Evolutionary conservation across 768 basidiomycete genomes (phyloP).

Genomic region (Austroboletus eburneus): DNA sequence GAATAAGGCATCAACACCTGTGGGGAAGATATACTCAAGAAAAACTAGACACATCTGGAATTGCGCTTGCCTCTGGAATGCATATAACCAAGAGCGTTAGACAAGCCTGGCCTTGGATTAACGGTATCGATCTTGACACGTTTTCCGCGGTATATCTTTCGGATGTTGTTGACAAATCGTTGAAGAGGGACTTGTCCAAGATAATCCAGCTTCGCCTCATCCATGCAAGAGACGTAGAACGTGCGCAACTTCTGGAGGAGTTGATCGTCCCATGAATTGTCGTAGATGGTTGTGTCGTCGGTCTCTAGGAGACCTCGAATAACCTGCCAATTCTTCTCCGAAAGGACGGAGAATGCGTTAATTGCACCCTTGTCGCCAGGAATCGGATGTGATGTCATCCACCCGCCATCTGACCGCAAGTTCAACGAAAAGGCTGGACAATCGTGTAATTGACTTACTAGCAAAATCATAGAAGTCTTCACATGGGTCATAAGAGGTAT

Average conservation of each 20-base stretch:
- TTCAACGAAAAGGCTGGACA: conserved; percentile 2
- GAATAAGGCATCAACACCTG: conserved; percentile 77
- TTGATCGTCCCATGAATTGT: conserved; percentile 46
- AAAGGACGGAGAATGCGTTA: conserved; percentile 68
- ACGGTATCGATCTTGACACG: conserved; percentile 36
- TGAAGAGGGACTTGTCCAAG: conserved; percentile 69
- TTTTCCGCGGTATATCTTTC: conserved; percentile 55
- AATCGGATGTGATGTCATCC: conserved; percentile 77
- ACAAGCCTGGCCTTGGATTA: conserved; percentile 54
- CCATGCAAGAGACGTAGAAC: conserved; percentile 78
- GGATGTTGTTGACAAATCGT: conserved; percentile 58
- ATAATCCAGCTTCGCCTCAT: conserved; percentile 72
- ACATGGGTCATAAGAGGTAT: conserved; percentile 84
- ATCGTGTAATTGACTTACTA: conserved; percentile 55
- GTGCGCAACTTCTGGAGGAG: conserved; percentile 62
- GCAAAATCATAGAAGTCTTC: conserved; percentile 93
- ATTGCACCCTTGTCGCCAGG: conserved; percentile 79
- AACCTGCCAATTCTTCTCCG: conserved; percentile 73
- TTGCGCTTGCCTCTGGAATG: conserved; percentile 70
- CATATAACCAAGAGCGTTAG: conserved; percentile 77
- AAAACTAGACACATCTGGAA: not conserved
- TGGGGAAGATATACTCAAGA: not conserved
- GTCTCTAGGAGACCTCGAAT: conserved; percentile 68
- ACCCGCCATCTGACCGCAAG: conserved; percentile 67
- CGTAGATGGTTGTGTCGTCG: conserved; percentile 32